Evolutionary conservation across 1,284 basidiomycete genomes (phyloP).

Genomic region (Malassezia japonica): DNA sequence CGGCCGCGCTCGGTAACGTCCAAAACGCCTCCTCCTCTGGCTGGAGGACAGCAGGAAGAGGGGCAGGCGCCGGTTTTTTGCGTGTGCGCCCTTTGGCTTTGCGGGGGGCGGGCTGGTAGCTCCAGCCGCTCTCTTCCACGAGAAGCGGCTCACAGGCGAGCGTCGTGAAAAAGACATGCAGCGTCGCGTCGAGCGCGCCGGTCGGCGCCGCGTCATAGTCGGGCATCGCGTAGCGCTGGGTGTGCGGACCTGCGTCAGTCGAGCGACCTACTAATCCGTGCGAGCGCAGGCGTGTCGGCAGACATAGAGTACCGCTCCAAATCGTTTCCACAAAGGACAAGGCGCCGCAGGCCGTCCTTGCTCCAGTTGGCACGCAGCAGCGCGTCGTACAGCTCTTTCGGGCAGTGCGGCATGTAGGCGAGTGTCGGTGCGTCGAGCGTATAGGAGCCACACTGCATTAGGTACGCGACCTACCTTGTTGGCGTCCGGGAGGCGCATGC

Average conservation of each 20-base stretch:
- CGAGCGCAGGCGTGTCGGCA: not conserved
- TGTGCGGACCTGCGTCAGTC: not conserved
- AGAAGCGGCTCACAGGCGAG: not conserved
- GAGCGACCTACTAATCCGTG: not conserved
- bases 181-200: constrained; percentile 5
- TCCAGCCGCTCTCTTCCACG: not conserved
- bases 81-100: not conserved
- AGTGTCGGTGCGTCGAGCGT: constrained; percentile 13
- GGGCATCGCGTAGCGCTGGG: constrained; percentile 1
- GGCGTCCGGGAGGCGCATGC: not conserved
- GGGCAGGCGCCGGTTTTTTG: not conserved
- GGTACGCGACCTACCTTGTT: constrained; percentile 6
- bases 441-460: constrained; percentile 9
- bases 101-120: not conserved
- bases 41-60: too few relatives aligned
- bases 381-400: constrained; percentile 19
- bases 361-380: constrained; percentile 21
- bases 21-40: constrained; percentile 7
- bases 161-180: constrained; percentile 10
- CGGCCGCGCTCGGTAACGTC: not conserved
- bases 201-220: not conserved
- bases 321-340: constrained; percentile 18
- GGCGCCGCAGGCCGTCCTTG: not conserved
- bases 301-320: not conserved
- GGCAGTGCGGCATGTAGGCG: constrained; percentile 24